Base-by-base conservation (phyloP, 305 asterid species). In the Petunia hybrid region DNA sequence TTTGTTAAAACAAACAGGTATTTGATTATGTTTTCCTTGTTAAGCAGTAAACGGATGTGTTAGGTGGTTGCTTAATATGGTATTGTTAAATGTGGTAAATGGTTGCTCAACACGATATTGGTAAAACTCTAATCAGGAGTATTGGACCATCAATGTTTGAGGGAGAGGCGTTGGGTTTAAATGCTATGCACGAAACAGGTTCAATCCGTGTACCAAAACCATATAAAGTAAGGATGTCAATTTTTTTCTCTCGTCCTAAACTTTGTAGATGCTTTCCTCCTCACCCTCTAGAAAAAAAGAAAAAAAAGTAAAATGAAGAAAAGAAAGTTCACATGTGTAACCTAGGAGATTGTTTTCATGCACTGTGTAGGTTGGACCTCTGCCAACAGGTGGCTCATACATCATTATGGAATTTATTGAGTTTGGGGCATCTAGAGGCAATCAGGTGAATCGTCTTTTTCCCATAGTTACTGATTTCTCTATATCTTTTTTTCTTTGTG, bases 1-100 rank as follows among this genome's bases (percentile, higher is more conserved):
- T 96, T 96, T 84, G 97, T 96, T 43, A 96, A 96, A 83, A 90
- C 97, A 36, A 96, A 94, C 89, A 92, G 99, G 98, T 94, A 85
- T 36, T 55, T 40, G 8, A 41, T 53, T 74, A 38, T 38, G 13
- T 53, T 73, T 14, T 43, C 38, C 79, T 9, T 74, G 39, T 36
- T 35, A 38, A 71, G 53, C n/a, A 2, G 46, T 38, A 12, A 45
- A 57, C 40, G 42, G 60, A 78, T 78, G 38, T 14, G 13, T 36
- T 57, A 46, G 61, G 10, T 69, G 59, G 61, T 66, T 66, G 22
- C 6, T 40, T 9, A 39, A 61, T 45, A 53, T 2, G 38, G 35
- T 53, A 53, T 55, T 38, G 48, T 74, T 10, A 41, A 38, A 65
- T 10, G 5, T 6, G 38, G 42, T 51, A 41, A 46, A 9, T 63